A percentile compares a stretch with the other conserved stretches of the same genome.
Conservation (phyloP, 169 alveolate species). For the Plasmodium knowlesi region DNA sequence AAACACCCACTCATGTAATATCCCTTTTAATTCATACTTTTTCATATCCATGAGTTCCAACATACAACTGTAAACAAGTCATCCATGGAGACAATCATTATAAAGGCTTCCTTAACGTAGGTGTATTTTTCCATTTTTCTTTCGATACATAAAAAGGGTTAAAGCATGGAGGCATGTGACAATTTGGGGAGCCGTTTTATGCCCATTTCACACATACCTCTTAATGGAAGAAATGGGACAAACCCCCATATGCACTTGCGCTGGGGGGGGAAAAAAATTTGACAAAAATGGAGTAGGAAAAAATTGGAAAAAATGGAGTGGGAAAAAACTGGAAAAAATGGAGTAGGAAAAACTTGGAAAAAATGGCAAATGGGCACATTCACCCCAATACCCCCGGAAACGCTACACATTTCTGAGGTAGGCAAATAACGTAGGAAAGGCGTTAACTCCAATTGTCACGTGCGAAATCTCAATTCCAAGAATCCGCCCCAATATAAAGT, state of each 20-base stretch:
- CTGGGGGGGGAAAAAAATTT: background rate
- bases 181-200: background rate
- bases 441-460: slow-evolving; percentile 38
- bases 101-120: background rate
- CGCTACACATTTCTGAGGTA: slow-evolving; percentile 46
- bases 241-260: background rate
- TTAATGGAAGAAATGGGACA: background rate
- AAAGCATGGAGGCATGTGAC: background rate
- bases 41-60: background rate
- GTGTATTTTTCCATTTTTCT: background rate
- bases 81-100: background rate
- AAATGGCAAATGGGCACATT: background rate
- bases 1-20: background rate
- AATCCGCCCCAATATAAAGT: slow-evolving; percentile 23
- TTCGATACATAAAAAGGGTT: background rate
- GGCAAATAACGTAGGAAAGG: slow-evolving; percentile 55
- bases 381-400: background rate
- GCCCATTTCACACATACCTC: background rate
- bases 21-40: background rate
- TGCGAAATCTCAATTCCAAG: slow-evolving; percentile 53
- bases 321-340: background rate
- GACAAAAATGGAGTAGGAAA: background rate
- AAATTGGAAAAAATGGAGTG: background rate
- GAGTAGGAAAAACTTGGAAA: too few species aligned
- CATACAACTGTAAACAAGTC: background rate